These are phyloP conservation scores for Ceratobasidium sp. DNA, from an alignment of 1,284 basidiomycete species.

Conservation along the genomic window DNA sequence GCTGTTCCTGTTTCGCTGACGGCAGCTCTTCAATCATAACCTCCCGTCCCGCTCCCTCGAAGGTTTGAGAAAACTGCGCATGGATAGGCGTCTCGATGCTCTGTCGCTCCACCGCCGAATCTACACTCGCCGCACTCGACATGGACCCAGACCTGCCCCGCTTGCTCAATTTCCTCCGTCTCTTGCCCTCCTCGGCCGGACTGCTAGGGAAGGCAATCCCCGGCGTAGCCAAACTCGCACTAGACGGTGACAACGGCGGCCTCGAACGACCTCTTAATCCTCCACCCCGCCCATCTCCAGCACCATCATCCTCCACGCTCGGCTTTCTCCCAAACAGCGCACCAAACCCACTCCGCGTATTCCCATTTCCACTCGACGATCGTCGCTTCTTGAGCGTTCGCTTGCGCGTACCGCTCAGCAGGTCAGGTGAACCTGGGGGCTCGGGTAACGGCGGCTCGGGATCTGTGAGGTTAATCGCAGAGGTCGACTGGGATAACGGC, in stretches of 20 bases:
- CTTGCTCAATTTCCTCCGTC: constrained; percentile 35
- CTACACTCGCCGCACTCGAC: constrained; percentile 36
- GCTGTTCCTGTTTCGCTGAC: constrained; percentile 7
- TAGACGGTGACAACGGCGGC: constrained; percentile 38
- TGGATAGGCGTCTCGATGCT: constrained; percentile 40
- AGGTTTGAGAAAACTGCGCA: constrained; percentile 26
- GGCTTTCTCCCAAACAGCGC: constrained; percentile 26
- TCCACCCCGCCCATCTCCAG: neutral
- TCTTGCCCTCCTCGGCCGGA: constrained; percentile 11
- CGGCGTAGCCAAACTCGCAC: constrained; percentile 24
- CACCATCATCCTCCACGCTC: constrained; percentile 25
- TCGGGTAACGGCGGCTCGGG: constrained; percentile 40
- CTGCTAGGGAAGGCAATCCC: constrained; percentile 30
- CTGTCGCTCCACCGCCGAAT: constrained; percentile 28
- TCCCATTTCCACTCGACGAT: constrained; percentile 23
- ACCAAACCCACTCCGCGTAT: constrained; percentile 22
- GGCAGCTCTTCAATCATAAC: constrained; percentile 37
- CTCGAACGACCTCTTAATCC: constrained; percentile 26
- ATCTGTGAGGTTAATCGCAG: constrained; percentile 42
- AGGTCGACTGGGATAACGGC: constrained; percentile 38
- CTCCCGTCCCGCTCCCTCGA: constrained; percentile 12
- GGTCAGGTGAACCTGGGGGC: constrained; percentile 40
- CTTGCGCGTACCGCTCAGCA: constrained; percentile 12
- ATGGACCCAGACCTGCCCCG: constrained; percentile 22
- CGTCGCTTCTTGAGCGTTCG: constrained; percentile 41